A percentile compares a stretch with the other conserved stretches of the same genome.
phyloP scores from a whole-genome alignment of 805 yeast genomes.

The Candida ulmi region DNA sequence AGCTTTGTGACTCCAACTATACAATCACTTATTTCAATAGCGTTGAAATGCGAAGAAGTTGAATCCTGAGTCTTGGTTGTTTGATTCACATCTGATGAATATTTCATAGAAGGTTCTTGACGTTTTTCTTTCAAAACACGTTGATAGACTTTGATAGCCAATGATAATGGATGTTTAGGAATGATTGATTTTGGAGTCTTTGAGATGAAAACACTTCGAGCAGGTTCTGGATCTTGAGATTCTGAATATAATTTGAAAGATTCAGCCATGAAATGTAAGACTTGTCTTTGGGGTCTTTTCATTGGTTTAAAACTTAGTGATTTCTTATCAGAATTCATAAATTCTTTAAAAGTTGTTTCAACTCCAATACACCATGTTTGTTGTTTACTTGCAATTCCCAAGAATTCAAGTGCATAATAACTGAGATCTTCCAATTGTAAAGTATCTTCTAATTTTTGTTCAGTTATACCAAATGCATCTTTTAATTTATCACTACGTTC shows the following conservation, averaged over 20 bases:
- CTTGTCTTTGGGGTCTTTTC: constrained; percentile 61
- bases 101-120: too few relatives aligned
- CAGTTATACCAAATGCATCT: constrained; percentile 47
- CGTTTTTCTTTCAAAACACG: constrained; percentile 23
- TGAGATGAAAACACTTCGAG: constrained; percentile 62
- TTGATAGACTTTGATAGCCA: constrained; percentile 33
- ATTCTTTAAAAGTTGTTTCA: constrained; percentile 45
- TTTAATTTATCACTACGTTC: constrained; percentile 58
- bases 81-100: too few relatives aligned
- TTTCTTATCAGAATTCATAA: constrained; percentile 38
- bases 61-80: neutral
- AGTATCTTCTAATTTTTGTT: constrained; percentile 3
- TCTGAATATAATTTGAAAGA: constrained; percentile 56
- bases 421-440: constrained; percentile 12
- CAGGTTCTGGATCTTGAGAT: constrained; percentile 79
- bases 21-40: constrained; percentile 47
- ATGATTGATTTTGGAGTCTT: constrained; percentile 24
- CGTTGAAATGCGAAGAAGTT: constrained; percentile 32
- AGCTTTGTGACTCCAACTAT: constrained; percentile 44
- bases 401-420: constrained; percentile 19
- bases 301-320: constrained; percentile 67
- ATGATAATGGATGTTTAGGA: constrained; percentile 43
- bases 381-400: constrained; percentile 33
- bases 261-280: constrained; percentile 63
- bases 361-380: constrained; percentile 62